Percentiles rank a stretch among this genome's conserved stretches.
phyloP scores from a whole-genome alignment of 208 protist genomes.

The Dictyostelium gargantuum region DNA sequence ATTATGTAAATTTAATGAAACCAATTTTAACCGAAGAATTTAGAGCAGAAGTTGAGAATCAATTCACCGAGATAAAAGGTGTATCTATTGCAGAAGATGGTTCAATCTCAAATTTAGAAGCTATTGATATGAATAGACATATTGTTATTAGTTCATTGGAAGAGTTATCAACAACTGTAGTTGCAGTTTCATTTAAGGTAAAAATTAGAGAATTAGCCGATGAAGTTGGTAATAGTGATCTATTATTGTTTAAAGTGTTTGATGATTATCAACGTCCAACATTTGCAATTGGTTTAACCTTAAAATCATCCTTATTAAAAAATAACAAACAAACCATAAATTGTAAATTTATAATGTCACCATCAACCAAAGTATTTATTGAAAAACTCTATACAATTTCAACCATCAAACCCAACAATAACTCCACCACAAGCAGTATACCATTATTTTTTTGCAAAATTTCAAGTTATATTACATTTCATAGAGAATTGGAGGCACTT shows the following conservation, averaged over 20 bases:
- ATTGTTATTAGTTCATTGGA: background rate
- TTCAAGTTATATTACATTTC: background rate
- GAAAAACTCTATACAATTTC: background rate
- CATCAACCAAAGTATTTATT: background rate
- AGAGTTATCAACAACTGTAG: background rate
- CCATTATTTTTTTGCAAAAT: background rate
- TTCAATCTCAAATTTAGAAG: background rate
- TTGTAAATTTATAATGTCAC: background rate
- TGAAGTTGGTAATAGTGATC: background rate
- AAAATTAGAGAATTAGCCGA: background rate
- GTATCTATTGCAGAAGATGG: background rate
- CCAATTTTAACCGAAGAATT: constrained; percentile 78
- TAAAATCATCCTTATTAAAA: background rate
- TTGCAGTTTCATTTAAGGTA: background rate
- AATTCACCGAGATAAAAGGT: constrained; percentile 23
- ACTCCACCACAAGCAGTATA: background rate
- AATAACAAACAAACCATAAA: background rate
- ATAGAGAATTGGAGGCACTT: background rate
- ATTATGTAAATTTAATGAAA: constrained; percentile 70
- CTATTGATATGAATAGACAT: background rate
- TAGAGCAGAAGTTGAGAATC: constrained; percentile 54
- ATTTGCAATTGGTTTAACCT: background rate
- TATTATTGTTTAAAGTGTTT: background rate
- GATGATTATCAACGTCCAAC: background rate
- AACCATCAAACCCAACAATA: no score